Conservation (phyloP, 441 rosid genomes). For the Eruca vesicaria region DNA sequence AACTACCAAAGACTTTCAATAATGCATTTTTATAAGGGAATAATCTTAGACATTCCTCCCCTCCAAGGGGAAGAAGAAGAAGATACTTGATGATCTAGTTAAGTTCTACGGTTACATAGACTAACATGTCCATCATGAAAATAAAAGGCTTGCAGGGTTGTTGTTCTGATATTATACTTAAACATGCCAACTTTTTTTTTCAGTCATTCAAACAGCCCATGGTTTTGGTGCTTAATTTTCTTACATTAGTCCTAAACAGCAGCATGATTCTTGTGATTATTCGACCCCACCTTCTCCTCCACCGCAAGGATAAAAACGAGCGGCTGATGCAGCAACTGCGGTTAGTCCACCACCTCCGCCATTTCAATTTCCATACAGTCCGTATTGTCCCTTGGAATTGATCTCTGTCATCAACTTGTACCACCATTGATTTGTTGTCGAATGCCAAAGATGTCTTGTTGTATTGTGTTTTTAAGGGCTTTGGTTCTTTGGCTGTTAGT, state of each 20-base stretch:
- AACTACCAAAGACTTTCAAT: not conserved
- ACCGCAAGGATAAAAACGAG: slow-evolving; percentile 35
- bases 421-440: no score
- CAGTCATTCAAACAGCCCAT: slow-evolving; percentile 11
- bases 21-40: not conserved
- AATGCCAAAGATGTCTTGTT: no score
- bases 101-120: not conserved
- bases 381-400: slow-evolving; percentile 34
- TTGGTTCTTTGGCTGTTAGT: no score
- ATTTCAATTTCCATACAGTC: slow-evolving; percentile 28
- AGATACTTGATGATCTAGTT: not conserved
- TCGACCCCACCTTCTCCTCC: slow-evolving; percentile 16
- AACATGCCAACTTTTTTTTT: slow-evolving; percentile 1
- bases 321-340: slow-evolving; percentile 31
- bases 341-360: slow-evolving; percentile 26
- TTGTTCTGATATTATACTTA: slow-evolving; percentile 1
- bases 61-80: not conserved
- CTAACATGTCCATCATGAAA: slow-evolving; percentile 12
- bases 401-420: no score
- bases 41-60: not conserved
- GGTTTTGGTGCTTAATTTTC: slow-evolving; percentile 10
- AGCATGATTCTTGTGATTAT: no score
- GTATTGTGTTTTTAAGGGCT: no score
- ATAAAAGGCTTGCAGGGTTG: slow-evolving; percentile 11
- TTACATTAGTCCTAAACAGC: not conserved